These are phyloP conservation scores for Nannizzia gypsea DNA, from an alignment of 2,329 filamentous ascomycete species.

Conservation along the genomic window DNA sequence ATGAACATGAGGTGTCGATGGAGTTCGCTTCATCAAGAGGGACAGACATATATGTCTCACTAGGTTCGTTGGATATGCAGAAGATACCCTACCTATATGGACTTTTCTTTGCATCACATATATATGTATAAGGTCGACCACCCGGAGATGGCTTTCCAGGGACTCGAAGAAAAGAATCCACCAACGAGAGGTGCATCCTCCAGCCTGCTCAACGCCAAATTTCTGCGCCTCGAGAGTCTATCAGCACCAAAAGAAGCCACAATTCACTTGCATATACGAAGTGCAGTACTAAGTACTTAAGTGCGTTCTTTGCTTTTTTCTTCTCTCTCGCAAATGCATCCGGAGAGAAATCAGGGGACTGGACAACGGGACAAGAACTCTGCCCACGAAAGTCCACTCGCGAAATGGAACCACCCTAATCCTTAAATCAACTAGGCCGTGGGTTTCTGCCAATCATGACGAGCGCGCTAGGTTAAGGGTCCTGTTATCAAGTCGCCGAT, in stretches of 20 bases:
- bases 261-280: neutral
- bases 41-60: neutral
- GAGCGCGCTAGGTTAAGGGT: neutral
- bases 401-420: slow-evolving; percentile 2
- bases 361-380: neutral
- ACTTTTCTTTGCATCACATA: neutral
- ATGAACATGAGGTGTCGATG: neutral
- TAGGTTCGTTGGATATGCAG: neutral
- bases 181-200: neutral
- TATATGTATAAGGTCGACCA: neutral
- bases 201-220: neutral
- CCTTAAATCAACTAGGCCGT: neutral
- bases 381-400: neutral
- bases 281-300: neutral
- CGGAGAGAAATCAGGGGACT: neutral
- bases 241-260: neutral
- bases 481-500: neutral
- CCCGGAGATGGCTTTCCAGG: neutral
- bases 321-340: neutral
- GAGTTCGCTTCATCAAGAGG: neutral
- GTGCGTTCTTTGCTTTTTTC: neutral
- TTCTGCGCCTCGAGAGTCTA: neutral
- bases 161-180: neutral
- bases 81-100: neutral
- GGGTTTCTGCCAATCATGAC: neutral